Evolutionary conservation across 805 yeast genomes (phyloP).

Genomic region (Lipomyces orientalis): DNA sequence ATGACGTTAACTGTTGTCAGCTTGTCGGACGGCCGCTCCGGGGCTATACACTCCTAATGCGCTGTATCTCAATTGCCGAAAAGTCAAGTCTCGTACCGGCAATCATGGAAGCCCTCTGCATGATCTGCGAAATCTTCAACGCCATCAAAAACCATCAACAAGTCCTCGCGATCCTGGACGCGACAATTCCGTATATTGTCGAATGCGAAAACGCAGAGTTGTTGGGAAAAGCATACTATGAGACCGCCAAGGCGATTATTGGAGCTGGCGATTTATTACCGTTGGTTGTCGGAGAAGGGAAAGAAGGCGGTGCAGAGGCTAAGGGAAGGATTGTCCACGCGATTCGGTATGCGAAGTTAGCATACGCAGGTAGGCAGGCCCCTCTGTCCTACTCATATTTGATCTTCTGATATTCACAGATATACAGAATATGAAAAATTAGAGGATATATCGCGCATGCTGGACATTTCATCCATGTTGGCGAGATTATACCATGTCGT

Average conservation of each 20-base stretch:
- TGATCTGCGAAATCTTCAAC: conserved; percentile 54
- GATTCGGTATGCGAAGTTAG: conserved; percentile 23
- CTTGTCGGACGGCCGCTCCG: conserved; percentile 9
- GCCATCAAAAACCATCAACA: conserved; percentile 53
- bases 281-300: neutral
- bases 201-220: conserved; percentile 50
- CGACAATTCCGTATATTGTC: conserved; percentile 54
- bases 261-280: conserved; percentile 19
- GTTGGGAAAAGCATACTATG: conserved; percentile 49
- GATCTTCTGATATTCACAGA: neutral
- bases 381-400: neutral
- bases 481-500: conserved; percentile 12
- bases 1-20: neutral
- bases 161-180: conserved; percentile 50
- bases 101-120: conserved; percentile 54
- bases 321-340: conserved; percentile 16
- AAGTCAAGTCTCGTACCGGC: conserved; percentile 54
- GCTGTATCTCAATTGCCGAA: conserved; percentile 48
- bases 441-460: conserved; percentile 20
- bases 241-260: conserved; percentile 44
- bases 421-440: conserved; percentile 11
- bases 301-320: neutral
- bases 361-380: conserved; percentile 18
- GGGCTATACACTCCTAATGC: conserved; percentile 28
- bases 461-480: conserved; percentile 6